These are phyloP conservation scores for Spiraea crenata DNA, from an alignment of 331 rosid species.

Conservation along the genomic window DNA sequence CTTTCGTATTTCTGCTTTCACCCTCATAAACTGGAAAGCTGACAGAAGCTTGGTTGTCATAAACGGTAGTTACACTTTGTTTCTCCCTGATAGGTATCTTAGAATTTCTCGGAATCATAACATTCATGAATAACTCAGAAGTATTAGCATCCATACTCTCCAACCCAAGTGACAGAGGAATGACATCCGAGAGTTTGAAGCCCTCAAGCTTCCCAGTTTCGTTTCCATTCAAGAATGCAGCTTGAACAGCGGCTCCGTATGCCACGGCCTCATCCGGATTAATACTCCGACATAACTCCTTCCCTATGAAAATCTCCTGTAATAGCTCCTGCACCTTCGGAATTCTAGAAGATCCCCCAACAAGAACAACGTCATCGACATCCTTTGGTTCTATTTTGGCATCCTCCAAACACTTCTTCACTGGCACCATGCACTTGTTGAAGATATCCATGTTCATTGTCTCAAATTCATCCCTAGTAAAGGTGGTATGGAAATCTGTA, in stretches of 20 bases:
- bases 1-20: too few relatives aligned
- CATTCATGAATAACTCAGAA: too few relatives aligned
- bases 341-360: neutral
- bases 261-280: slow-evolving; percentile 8
- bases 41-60: too few relatives aligned
- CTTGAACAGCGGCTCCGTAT: neutral
- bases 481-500: neutral
- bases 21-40: too few relatives aligned
- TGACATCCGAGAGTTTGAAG: neutral
- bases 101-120: too few relatives aligned
- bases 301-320: neutral
- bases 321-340: neutral
- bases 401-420: neutral
- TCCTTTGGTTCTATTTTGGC: neutral
- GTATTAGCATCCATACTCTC: too few relatives aligned
- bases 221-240: neutral
- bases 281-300: neutral
- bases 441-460: neutral
- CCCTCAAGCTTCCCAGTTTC: neutral
- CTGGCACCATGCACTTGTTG: neutral
- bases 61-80: too few relatives aligned
- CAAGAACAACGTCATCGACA: slow-evolving; percentile 1
- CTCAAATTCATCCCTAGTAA: neutral
- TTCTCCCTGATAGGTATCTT: too few relatives aligned
- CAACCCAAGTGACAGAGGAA: neutral